Evolutionary conservation across 352 stramenopile genomes (phyloP).

Genomic region (Aphanomyces cochlioides): DNA sequence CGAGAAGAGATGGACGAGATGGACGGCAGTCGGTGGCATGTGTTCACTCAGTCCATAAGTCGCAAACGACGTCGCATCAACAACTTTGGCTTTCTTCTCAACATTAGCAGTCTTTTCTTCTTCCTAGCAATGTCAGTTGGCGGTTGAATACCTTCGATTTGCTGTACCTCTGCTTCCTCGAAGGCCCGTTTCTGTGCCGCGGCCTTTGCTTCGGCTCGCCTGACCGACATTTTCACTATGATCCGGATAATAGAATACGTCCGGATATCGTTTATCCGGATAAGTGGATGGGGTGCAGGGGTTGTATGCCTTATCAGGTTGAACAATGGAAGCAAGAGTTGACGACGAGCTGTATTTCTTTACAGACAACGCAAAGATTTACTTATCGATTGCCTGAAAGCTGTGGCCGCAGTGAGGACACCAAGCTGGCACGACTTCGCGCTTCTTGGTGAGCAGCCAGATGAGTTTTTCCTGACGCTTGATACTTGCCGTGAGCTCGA

Average conservation of each 20-base stretch:
- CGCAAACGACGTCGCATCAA: constrained; percentile 14
- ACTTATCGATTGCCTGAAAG: too few relatives aligned
- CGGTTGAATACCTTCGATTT: neutral
- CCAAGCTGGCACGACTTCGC: constrained; percentile 5
- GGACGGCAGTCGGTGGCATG: constrained; percentile 42
- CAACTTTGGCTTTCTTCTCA: constrained; percentile 9
- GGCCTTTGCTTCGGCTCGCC: neutral
- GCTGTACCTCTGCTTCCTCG: constrained; percentile 12
- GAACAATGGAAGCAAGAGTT: too few relatives aligned
- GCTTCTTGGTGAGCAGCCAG: neutral
- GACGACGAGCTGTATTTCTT: too few relatives aligned
- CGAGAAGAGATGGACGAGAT: constrained; percentile 56
- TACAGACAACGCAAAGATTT: too few relatives aligned
- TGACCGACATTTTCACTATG: neutral
- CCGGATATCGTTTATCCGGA: neutral
- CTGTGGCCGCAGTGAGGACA: constrained; percentile 22
- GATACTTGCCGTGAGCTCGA: constrained; percentile 5
- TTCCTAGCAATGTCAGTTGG: neutral
- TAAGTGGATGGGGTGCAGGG: neutral
- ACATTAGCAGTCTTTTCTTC: neutral
- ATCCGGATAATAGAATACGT: neutral
- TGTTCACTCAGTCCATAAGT: constrained; percentile 38
- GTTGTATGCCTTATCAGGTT: neutral
- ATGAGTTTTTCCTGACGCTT: neutral
- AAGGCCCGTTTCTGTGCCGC: neutral